Conservation (phyloP, 2,329 filamentous ascomycete species). For the Fusarium floridanum region DNA sequence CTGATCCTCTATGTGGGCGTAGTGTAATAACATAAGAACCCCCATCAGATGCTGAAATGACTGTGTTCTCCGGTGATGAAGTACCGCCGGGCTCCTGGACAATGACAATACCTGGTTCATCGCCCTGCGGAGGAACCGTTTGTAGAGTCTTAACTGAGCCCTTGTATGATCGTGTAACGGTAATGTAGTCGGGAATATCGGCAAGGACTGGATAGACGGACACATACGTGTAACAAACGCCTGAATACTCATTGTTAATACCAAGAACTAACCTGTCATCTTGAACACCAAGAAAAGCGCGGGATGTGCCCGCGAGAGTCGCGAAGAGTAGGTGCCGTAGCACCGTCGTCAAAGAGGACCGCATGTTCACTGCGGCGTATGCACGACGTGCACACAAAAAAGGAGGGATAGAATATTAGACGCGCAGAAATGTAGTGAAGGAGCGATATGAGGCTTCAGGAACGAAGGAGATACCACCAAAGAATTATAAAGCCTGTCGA, state of each 20-base stretch:
- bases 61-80: conserved; percentile 23
- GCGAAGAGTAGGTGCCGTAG: conserved; percentile 23
- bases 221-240: conserved; percentile 45
- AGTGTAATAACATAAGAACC: conserved; percentile 38
- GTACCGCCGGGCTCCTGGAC: conserved; percentile 32
- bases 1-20: conserved; percentile 30
- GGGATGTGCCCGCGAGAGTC: conserved; percentile 7
- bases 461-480: not conserved
- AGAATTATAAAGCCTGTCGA: conserved; percentile 28
- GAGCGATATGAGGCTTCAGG: not conserved
- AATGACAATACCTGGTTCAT: conserved; percentile 38
- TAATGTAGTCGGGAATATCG: conserved; percentile 36
- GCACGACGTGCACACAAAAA: conserved; percentile 15
- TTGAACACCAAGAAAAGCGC: conserved; percentile 30
- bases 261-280: conserved; percentile 40
- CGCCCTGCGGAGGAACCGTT: conserved; percentile 35
- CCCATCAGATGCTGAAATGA: conserved; percentile 36
- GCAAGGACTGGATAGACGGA: conserved; percentile 43
- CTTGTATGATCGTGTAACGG: conserved; percentile 36
- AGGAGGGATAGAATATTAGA: conserved; percentile 6
- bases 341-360: conserved; percentile 18
- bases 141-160: conserved; percentile 35
- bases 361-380: conserved; percentile 16
- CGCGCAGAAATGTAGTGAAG: not conserved
- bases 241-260: conserved; percentile 38